Conservation (phyloP, 257 asterid species). For the Solanum arcanum region DNA sequence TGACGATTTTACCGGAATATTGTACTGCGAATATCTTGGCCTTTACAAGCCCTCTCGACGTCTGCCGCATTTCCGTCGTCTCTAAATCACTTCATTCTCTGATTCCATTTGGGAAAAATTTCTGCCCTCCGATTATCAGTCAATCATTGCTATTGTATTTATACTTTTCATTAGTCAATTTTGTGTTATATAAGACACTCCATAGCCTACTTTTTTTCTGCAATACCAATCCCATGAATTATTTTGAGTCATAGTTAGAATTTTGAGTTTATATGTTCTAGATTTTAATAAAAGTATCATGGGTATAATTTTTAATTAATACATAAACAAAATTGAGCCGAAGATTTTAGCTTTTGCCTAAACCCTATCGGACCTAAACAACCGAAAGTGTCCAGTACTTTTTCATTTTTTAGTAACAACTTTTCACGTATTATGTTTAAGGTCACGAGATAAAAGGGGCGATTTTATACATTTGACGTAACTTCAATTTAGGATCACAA, state of each 20-base stretch:
- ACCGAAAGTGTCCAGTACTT: too few species aligned
- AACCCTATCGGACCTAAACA: too few species aligned
- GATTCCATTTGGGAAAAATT: background rate
- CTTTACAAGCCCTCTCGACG: background rate
- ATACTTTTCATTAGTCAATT: too few species aligned
- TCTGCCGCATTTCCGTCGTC: background rate
- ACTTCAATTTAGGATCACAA: too few species aligned
- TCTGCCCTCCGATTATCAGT: background rate
- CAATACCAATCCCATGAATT: background rate
- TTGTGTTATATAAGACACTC: background rate
- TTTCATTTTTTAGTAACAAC: too few species aligned
- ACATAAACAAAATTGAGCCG: background rate
- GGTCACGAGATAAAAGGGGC: accelerated
- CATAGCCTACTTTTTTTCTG: background rate
- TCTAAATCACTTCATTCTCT: background rate
- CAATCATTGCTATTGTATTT: background rate
- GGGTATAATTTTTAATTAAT: background rate
- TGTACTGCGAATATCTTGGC: background rate
- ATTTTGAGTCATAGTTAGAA: too few species aligned
- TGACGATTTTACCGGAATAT: background rate
- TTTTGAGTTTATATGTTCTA: background rate
- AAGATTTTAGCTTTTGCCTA: background rate
- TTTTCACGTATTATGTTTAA: too few species aligned
- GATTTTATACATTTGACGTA: too few species aligned
- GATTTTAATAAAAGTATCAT: background rate